A percentile compares a stretch with the other conserved stretches of the same genome.
Conservation (phyloP, 176 grass and related monocot genomes). For the Saccharum spontaneum region DNA sequence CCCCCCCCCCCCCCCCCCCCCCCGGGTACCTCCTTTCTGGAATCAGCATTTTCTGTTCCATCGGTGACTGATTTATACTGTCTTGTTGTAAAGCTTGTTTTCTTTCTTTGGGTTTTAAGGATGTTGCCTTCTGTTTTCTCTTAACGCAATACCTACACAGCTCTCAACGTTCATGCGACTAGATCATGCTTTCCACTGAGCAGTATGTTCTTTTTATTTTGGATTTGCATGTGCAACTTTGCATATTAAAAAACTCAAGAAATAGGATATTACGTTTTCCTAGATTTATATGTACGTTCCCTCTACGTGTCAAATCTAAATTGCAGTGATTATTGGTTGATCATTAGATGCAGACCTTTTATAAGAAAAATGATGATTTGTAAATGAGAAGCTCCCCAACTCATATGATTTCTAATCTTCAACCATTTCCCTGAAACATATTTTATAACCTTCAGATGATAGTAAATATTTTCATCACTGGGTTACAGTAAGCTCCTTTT, state of each 20-base stretch:
- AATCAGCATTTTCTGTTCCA: neutral
- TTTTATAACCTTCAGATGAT: neutral
- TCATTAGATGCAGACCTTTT: neutral
- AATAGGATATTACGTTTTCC: neutral
- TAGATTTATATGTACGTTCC: neutral
- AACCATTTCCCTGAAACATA: neutral
- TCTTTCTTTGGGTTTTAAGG: neutral
- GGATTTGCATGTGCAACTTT: neutral
- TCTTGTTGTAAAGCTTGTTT: neutral
- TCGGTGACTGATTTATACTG: neutral
- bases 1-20: no score
- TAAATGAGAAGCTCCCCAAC: neutral
- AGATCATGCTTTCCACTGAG: neutral
- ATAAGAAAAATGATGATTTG: neutral
- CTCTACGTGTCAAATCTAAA: neutral
- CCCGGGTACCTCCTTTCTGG: neutral
- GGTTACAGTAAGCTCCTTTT: neutral
- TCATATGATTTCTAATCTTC: neutral
- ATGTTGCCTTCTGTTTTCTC: neutral
- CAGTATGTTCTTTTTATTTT: neutral
- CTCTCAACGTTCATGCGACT: neutral
- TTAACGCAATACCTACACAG: neutral
- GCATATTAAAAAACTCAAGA: neutral
- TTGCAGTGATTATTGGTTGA: neutral
- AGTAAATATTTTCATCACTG: neutral